phyloP scores from a whole-genome alignment of 2,329 filamentous ascomycete genomes.

The Allantophomopsis cytisporea region DNA sequence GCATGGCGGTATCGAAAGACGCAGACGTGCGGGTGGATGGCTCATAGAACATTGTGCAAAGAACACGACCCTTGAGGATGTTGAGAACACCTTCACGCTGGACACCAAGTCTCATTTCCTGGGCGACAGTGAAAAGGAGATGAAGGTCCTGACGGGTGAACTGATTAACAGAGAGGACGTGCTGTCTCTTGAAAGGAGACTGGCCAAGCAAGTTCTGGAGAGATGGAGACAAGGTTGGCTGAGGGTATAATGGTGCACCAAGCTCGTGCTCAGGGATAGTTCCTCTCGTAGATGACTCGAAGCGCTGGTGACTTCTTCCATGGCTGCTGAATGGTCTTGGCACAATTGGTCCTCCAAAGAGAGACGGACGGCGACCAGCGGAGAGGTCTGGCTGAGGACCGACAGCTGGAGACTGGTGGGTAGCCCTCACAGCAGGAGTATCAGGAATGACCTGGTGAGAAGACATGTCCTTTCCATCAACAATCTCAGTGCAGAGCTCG shows the following conservation, averaged over 20 bases:
- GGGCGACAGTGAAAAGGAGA: constrained; percentile 86
- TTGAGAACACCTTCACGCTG: constrained; percentile 84
- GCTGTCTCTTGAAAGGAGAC: constrained; percentile 78
- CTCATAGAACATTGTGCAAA: constrained; percentile 95
- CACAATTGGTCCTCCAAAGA: constrained; percentile 14
- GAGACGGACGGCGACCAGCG: constrained; percentile 17
- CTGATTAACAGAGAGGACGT: constrained; percentile 85
- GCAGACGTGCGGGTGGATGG: constrained; percentile 90
- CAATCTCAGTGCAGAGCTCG: constrained; percentile 37
- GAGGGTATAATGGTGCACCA: constrained; percentile 32
- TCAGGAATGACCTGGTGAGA: constrained; percentile 38
- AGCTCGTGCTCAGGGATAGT: constrained; percentile 6
- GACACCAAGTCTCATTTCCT: constrained; percentile 93
- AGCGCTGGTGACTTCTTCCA: constrained; percentile 6
- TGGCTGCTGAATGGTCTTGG: constrained; percentile 20
- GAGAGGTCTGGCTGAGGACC: constrained; percentile 21
- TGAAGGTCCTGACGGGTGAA: constrained; percentile 83
- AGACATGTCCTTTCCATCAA: constrained; percentile 64
- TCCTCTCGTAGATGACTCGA: constrained; percentile 2
- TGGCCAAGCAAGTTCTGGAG: constrained; percentile 61
- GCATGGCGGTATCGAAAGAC: constrained; percentile 97
- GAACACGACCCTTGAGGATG: constrained; percentile 70
- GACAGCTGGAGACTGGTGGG: constrained; percentile 16
- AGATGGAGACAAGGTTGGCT: constrained; percentile 40
- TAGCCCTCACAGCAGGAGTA: constrained; percentile 42